Base-by-base conservation (phyloP, 371 early-diverging fungal genomes). In the Syncephalastrum contaminatum region DNA sequence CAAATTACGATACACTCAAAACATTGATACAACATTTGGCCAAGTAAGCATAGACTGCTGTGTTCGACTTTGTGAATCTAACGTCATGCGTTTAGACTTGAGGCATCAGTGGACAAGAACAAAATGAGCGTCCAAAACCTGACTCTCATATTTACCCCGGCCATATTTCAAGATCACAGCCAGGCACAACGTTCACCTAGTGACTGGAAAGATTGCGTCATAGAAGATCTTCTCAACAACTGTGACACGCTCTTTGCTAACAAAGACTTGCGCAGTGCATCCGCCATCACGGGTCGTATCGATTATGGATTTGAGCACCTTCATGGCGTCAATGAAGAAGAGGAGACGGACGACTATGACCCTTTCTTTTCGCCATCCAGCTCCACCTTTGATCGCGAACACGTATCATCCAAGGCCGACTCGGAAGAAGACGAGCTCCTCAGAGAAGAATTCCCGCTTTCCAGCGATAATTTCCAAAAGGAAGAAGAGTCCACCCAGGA, bases 111-210 rank as follows among this genome's bases (percentile, higher is more conserved):
- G 14, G 82, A 81, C 14, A 74, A 77, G 24, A 85, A 85, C 73
- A 84, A 82, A 50, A 84, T 84, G 84, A 76, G 67, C 0, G 64
- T 75, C 10, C 67, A 62, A 16, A 84, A 84, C 56, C 21, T 84
- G 2, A 77, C 78, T 0, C 59, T 84, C 50, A 76, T 84, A 18
- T 84, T 84, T 44, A 80, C 84, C 5, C 84, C 84, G 0, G 82
- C 84, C 22, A 80, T 84, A 16, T 84, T 84, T 54, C 84, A 84
- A 50, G 84, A 84, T 25, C 72, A 81, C 20, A 82, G 75, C 46
- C 75, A 76, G 27, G 68, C 70, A n/a, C 70, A 69, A 48, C 50
- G 53, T 18, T 65, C 74, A 18, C 74, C 76, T 10, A 72, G 71
- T 2, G 80, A 80, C 61, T 74, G 74, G 73, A 67, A 60, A 16